Conservation (phyloP, 352 stramenopile species). For the Globisporangium barbulae region DNA sequence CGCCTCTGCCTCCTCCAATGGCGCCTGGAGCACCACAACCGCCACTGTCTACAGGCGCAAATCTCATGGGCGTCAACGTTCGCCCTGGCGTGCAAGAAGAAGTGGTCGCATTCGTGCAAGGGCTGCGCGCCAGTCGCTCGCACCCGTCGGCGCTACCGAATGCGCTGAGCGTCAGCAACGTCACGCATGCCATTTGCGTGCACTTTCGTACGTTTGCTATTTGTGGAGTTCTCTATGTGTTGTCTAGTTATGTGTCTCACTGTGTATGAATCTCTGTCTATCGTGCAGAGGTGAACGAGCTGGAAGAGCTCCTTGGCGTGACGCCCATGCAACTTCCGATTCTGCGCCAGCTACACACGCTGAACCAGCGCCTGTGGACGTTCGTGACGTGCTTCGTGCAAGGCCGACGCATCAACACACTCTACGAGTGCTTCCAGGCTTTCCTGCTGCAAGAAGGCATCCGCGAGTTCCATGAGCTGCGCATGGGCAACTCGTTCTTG, state of each 20-base stretch:
- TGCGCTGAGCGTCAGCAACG: constrained; percentile 42
- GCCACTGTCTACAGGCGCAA: neutral
- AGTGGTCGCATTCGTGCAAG: constrained; percentile 58
- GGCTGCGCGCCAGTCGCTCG: constrained; percentile 48
- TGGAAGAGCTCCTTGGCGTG: constrained; percentile 52
- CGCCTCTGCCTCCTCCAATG: constrained; percentile 5
- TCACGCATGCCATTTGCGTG: constrained; percentile 51
- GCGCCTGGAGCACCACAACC: neutral
- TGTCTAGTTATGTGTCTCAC: constrained; percentile 1
- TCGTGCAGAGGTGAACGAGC: constrained; percentile 35
- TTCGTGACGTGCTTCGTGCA: constrained; percentile 80
- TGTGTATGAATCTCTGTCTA: neutral
- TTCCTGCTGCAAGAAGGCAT: constrained; percentile 72
- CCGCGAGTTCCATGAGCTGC: constrained; percentile 57
- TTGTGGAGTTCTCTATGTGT: neutral
- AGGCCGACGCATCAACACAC: constrained; percentile 65
- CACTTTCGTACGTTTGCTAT: constrained; percentile 50
- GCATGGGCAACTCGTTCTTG: constrained; percentile 78
- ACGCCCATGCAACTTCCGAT: constrained; percentile 40
- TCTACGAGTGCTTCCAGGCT: constrained; percentile 66
- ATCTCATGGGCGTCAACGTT: neutral
- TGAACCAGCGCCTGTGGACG: constrained; percentile 76
- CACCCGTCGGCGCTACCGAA: constrained; percentile 45
- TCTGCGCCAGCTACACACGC: constrained; percentile 52
- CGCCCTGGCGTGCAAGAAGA: constrained; percentile 36